phyloP scores from a whole-genome alignment of 108 stramenopile genomes.

The Pelagomonas calceolata region DNA sequence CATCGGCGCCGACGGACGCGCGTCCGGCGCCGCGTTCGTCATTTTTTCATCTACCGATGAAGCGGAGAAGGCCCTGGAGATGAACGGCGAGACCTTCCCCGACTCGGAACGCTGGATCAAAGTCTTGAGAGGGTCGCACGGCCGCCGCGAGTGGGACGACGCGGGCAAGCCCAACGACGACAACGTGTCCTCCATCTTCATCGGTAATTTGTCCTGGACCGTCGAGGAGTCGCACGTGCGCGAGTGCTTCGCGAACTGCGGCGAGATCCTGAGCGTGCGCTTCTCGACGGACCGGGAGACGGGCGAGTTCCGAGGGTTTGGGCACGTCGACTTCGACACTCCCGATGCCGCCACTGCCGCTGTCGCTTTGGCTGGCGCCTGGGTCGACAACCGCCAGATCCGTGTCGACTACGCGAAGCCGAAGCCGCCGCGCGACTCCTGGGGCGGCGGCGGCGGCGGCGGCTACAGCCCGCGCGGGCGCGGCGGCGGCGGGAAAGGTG shows the following conservation, averaged over 20 bases:
- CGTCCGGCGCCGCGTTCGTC: slow-evolving; percentile 73
- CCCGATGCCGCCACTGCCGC: slow-evolving; percentile 75
- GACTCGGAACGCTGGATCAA: slow-evolving; percentile 82
- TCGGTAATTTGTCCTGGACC: slow-evolving; percentile 87
- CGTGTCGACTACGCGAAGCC: slow-evolving; percentile 79
- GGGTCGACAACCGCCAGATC: slow-evolving; percentile 69
- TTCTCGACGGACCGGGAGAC: slow-evolving; percentile 90
- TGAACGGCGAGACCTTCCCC: slow-evolving; percentile 75
- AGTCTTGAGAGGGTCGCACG: slow-evolving; percentile 48
- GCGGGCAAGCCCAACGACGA: slow-evolving; percentile 45
- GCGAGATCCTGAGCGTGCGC: slow-evolving; percentile 69
- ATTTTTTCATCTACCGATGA: slow-evolving; percentile 48
- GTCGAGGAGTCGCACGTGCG: slow-evolving; percentile 83
- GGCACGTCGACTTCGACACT: slow-evolving; percentile 81
- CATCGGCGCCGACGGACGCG: slow-evolving; percentile 65
- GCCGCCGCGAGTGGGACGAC: slow-evolving; percentile 39
- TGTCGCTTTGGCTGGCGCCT: slow-evolving; percentile 69
- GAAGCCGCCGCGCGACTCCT: slow-evolving; percentile 21
- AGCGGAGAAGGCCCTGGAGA: slow-evolving; percentile 62
- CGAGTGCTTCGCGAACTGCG: slow-evolving; percentile 71
- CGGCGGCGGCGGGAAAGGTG: slow-evolving; percentile 44
- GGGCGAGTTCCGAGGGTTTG: slow-evolving; percentile 93
- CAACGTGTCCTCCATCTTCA: slow-evolving; percentile 84
- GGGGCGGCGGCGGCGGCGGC: slow-evolving; percentile 45
- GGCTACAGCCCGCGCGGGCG: slow-evolving; percentile 19